Base-by-base conservation (phyloP, 768 basidiomycete genomes). In the Macrolepiota fuliginosa region DNA sequence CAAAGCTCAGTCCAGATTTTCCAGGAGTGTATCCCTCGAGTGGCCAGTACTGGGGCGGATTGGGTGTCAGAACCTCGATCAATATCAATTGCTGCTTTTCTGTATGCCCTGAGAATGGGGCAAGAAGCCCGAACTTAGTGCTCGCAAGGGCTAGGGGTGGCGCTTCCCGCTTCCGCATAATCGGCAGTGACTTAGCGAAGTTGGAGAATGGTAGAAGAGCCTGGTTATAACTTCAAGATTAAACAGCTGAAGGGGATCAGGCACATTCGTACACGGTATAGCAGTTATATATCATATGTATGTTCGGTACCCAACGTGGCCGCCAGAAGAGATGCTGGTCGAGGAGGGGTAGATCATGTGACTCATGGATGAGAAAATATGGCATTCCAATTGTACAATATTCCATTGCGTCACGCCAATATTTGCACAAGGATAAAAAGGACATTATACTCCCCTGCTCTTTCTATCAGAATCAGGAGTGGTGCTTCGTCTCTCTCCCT, bases 61-160 rank as follows among this genome's bases (percentile, higher is more conserved):
- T 97, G 19, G 96, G 96, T 0, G 97, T 98, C 56, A 99, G 84
- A n/a, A 92, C 97, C 73, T 99, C 97, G 66, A 98, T 89, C 52
- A 98, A 83, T 64, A 96, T 91, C 24, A 98, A 79, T 25, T 84
- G 74, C 62, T 73, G 79, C 66, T 71, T 19, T 13, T 54, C n/a
- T n/a, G n/a, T n/a, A n/a, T n/a, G 49, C 17, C 46, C 13, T 19
- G 74, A 42, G n/a, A 51, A 54, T 6, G 77, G 73, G 2, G 77
- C 79, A 52, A 94, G 69, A 47, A 98, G 83, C 76, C 98, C 97
- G 73, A 98, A 98, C 73, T 99, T 99, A 42, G 96, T 98, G 74
- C 98, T 96, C 25, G 95, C 97, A 47, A 99, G n/a, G n/a, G 87
- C 68, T 98, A n/a, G n/a, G n/a, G n/a, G n/a, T 97, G 61, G 98